Conservation (phyloP, 495 filamentous ascomycete species). For the Massariosphaeria phaeospora region DNA sequence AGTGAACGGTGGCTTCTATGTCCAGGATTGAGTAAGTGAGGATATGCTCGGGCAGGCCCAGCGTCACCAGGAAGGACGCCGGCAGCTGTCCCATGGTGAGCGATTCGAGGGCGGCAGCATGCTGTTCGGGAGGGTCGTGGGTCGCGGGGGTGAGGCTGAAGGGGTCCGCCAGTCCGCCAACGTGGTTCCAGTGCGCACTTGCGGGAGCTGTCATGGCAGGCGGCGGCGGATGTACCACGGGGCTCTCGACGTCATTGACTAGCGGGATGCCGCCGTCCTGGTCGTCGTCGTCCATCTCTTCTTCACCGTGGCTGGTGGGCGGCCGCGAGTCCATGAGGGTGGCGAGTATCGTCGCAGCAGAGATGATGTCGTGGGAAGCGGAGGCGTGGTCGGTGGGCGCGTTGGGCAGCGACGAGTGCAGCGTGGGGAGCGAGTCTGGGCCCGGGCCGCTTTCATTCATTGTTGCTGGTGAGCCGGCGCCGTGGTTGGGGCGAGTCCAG, state of each 20-base stretch:
- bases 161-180: neutral
- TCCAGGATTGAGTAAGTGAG: neutral
- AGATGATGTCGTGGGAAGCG: constrained; percentile 11
- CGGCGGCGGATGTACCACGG: neutral
- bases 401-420: no score
- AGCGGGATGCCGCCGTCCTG: constrained; percentile 20
- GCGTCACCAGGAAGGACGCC: neutral
- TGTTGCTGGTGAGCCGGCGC: no score
- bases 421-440: no score
- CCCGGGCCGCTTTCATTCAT: no score
- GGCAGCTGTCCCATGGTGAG: constrained; percentile 13
- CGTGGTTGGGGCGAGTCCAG: no score
- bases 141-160: neutral
- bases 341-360: constrained; percentile 18
- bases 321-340: constrained; percentile 24
- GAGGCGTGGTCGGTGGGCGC: neutral
- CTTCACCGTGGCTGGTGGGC: constrained; percentile 15
- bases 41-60: neutral
- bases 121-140: neutral
- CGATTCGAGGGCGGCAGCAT: constrained; percentile 5
- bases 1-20: neutral
- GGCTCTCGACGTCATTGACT: neutral
- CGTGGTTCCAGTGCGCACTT: neutral
- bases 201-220: neutral
- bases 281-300: constrained; percentile 7